Evolutionary conservation across 176 grass and related monocot genomes (phyloP).

Genomic region (Aechmea fasciata): DNA sequence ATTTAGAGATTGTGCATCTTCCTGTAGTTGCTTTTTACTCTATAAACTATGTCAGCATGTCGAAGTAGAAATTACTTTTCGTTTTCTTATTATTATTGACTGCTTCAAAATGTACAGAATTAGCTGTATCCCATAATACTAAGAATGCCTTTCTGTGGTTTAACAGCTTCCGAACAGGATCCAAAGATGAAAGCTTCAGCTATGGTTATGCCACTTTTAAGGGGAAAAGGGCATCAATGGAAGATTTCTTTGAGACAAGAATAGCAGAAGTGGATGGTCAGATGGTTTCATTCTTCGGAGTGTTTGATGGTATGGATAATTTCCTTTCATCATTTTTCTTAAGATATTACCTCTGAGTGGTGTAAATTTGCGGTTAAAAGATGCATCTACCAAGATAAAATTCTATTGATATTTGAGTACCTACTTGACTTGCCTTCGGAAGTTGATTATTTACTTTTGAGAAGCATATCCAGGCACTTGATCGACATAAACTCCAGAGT

Average conservation of each 20-base stretch:
- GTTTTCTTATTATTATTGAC: background rate
- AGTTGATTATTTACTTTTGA: background rate
- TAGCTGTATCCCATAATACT: background rate
- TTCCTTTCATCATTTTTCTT: background rate
- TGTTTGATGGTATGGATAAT: conserved; percentile 29
- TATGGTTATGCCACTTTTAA: conserved; percentile 36
- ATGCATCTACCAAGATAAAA: background rate
- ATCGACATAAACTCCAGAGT: too few relatives aligned
- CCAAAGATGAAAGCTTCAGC: conserved; percentile 24
- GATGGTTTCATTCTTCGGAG: conserved; percentile 33
- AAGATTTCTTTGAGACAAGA: conserved; percentile 29
- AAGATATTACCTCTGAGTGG: background rate
- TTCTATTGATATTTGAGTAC: background rate
- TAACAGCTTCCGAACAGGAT: conserved; percentile 21
- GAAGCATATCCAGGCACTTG: background rate
- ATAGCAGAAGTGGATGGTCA: conserved; percentile 29
- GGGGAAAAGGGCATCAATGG: conserved; percentile 36
- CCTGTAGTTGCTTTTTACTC: too few relatives aligned
- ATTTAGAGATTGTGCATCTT: too few relatives aligned
- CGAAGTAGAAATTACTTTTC: background rate
- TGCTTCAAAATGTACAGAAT: background rate
- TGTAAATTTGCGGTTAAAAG: background rate
- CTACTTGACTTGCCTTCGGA: background rate
- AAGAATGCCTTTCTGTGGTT: background rate
- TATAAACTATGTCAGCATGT: too few relatives aligned